Percentiles rank a stretch among this genome's conserved stretches.
Evolutionary conservation across 2,329 filamentous ascomycete genomes (phyloP).

Genomic region (Ascochyta fabae): DNA sequence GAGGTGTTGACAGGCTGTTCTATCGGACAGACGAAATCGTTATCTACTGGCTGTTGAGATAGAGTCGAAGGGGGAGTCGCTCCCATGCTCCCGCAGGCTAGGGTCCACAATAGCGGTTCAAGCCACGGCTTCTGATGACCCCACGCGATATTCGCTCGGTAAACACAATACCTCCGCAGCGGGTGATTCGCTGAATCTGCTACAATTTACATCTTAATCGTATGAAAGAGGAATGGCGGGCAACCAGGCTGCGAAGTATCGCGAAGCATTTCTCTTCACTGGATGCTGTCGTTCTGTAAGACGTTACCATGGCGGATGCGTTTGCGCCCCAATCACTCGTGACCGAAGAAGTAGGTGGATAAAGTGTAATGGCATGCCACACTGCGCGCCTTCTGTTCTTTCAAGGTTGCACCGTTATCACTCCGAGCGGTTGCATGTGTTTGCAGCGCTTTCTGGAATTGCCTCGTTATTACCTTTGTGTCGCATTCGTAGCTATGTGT

Average conservation of each 20-base stretch:
- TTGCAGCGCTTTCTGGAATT: slow-evolving; percentile 9
- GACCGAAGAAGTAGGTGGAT: slow-evolving; percentile 1
- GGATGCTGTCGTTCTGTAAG: slow-evolving; percentile 2
- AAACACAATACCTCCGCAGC: slow-evolving; percentile 1
- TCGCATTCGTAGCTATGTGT: slow-evolving; percentile 28
- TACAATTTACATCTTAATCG: neutral
- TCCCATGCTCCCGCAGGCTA: slow-evolving; percentile 19
- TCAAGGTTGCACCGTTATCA: slow-evolving; percentile 22
- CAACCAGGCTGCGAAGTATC: neutral
- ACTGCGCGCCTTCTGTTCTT: slow-evolving; percentile 16
- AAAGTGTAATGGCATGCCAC: slow-evolving; percentile 19
- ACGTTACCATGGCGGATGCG: slow-evolving; percentile 1
- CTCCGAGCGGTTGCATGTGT: slow-evolving; percentile 22
- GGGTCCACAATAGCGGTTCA: slow-evolving; percentile 6
- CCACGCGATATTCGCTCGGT: neutral
- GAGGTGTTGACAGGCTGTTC: too few relatives aligned
- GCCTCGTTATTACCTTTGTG: slow-evolving; percentile 12
- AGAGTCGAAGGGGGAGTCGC: slow-evolving; percentile 3
- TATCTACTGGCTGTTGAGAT: neutral
- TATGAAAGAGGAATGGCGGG: neutral
- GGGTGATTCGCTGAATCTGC: slow-evolving; percentile 3
- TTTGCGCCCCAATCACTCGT: slow-evolving; percentile 1
- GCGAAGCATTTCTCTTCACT: neutral
- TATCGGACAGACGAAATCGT: neutral
- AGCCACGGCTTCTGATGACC: slow-evolving; percentile 1